These are phyloP conservation scores for Samsoniella hepiali DNA, from an alignment of 2,329 filamentous ascomycete genomes.

Conservation along the genomic window DNA sequence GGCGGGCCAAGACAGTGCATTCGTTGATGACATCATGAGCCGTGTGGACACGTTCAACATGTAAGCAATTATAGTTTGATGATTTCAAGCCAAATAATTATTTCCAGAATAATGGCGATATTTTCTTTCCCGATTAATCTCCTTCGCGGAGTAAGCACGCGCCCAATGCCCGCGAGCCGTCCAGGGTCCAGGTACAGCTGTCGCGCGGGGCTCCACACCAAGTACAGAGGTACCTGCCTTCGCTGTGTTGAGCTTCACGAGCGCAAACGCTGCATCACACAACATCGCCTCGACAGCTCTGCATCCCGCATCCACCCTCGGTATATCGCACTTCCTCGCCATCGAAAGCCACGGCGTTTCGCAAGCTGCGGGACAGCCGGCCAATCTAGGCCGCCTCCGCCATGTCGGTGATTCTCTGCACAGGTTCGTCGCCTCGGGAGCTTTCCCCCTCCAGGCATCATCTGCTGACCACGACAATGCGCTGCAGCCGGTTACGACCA, in stretches of 20 bases:
- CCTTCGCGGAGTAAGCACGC: neutral
- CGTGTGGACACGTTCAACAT: too few relatives aligned
- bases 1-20: too few relatives aligned
- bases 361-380: neutral
- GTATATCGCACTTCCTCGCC: neutral
- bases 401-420: slow-evolving; percentile 63
- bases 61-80: too few relatives aligned
- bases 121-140: neutral
- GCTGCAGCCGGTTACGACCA: slow-evolving; percentile 58
- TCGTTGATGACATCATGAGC: too few relatives aligned
- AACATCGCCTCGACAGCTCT: slow-evolving; percentile 3
- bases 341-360: neutral
- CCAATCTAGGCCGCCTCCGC: slow-evolving; percentile 13
- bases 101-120: neutral
- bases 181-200: neutral
- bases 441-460: slow-evolving; percentile 22
- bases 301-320: neutral
- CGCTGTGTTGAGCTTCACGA: neutral
- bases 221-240: neutral
- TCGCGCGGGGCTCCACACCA: slow-evolving; percentile 4
- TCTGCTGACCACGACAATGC: neutral
- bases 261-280: slow-evolving; percentile 6
- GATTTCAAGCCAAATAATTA: too few relatives aligned
- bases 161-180: neutral
- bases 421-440: slow-evolving; percentile 42